These are phyloP conservation scores for Cyclostephanos tholiformis DNA, from an alignment of 108 stramenopile species.

Conservation along the genomic window DNA sequence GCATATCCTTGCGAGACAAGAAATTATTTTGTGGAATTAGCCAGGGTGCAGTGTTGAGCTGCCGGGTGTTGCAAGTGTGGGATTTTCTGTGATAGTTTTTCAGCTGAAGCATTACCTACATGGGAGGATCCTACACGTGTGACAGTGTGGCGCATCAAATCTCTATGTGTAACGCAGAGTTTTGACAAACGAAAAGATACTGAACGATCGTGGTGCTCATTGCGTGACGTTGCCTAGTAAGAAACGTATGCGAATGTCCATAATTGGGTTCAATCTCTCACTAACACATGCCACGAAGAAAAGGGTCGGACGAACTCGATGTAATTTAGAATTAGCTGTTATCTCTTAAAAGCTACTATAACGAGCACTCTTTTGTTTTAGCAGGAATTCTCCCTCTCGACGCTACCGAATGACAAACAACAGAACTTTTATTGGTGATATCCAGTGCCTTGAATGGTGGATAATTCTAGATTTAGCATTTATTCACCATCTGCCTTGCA, in stretches of 20 bases:
- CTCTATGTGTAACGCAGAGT: no score
- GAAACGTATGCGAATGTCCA: conserved; percentile 29
- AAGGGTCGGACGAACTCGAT: no score
- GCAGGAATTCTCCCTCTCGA: no score
- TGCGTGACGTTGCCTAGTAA: no score
- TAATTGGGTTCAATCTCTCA: conserved; percentile 19
- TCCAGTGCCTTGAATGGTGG: not conserved
- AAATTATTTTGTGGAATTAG: conserved; percentile 55
- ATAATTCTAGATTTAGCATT: conserved; percentile 42
- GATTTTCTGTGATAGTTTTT: conserved; percentile 54
- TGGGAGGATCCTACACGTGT: conserved; percentile 61
- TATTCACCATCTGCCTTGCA: conserved; percentile 69
- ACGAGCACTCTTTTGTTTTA: no score
- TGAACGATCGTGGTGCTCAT: no score
- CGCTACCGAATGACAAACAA: no score
- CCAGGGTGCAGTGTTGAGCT: conserved; percentile 50
- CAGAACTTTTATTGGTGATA: not conserved
- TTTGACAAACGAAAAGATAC: no score
- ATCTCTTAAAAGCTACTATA: no score
- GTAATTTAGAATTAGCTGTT: no score
- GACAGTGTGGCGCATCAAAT: conserved; percentile 12
- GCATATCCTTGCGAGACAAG: conserved; percentile 52
- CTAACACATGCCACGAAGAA: conserved; percentile 1
- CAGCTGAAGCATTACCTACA: conserved; percentile 54
- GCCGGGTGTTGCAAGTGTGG: conserved; percentile 42